Base-by-base conservation (phyloP, 495 filamentous ascomycete species). In the Neohortaea acidophila region DNA sequence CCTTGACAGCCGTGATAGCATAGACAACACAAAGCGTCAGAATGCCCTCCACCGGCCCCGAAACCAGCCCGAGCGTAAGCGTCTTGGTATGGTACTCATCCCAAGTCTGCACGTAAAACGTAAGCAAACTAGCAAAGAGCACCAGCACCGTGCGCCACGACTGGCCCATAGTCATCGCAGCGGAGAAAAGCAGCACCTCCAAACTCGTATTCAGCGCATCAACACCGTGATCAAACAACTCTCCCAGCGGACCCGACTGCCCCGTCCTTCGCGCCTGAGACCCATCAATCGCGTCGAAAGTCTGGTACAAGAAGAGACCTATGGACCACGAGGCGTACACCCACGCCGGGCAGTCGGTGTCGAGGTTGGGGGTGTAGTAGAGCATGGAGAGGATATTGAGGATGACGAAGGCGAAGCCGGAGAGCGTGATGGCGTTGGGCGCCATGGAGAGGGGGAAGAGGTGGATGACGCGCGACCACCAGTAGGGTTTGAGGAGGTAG, bases 71-170 rank as follows among this genome's bases (percentile, higher is more conserved):
- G 0, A 97, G 71, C 11, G 83, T 94, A 18, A 97, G 72, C 8
- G 87, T 85, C 55, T 93, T 82, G 25, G 89, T 97, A 62, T 94
- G 91, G 60, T 94, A 96, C 61, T 94, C 89, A 48, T 97, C 89
- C 89, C 89, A 97, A 21, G 89, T 97, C 57, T 94, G 89, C 17
- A 97, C 77, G 57, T 97, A 97, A 60, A 97, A 97, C 12, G 85
- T 94, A 52, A 86, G 64, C 23, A 79, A 72, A 0, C 79, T 73
- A 51, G 77, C 89, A 60, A 93, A 94, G 4, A 94, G 67, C 12
- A 72, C 73, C 43, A 86, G 57, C 9, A 96, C 68, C 1, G 89
- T 94, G 53, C 74, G 72, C 87, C 89, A 97, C 38, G 76, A 72
- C 62, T 93, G 82, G 26, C 89, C 89, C 45, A 96, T 70, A 53